Evolutionary conservation across 495 filamentous ascomycete species (phyloP).

Genomic region (Cryomyces minteri): DNA sequence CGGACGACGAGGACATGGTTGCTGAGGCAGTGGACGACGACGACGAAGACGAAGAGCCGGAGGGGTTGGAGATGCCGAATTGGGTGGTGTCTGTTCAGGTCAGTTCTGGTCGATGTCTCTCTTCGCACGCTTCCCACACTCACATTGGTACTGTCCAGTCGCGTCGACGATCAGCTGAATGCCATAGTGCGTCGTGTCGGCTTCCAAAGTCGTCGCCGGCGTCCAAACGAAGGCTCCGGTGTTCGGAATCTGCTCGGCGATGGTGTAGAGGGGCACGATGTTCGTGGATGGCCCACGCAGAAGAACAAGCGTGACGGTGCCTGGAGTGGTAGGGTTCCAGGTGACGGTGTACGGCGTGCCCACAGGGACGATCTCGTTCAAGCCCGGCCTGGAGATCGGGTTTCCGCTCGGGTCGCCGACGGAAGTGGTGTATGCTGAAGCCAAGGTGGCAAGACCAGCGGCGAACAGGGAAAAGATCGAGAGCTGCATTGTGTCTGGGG

Average conservation of each 20-base stretch:
- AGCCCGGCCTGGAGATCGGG: conserved; percentile 31
- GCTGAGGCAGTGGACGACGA: neutral
- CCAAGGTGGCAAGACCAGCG: conserved; percentile 28
- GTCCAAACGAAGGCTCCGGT: conserved; percentile 39
- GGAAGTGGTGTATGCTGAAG: conserved; percentile 34
- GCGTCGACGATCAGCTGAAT: conserved; percentile 44
- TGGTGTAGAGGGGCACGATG: conserved; percentile 31
- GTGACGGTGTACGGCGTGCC: conserved; percentile 40
- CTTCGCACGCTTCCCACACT: neutral
- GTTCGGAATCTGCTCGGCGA: conserved; percentile 39
- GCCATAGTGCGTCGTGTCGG: conserved; percentile 36
- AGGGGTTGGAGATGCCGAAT: conserved; percentile 40
- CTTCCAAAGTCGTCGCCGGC: conserved; percentile 27
- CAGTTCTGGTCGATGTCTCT: neutral
- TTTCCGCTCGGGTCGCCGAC: conserved; percentile 33
- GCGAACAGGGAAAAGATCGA: conserved; percentile 19
- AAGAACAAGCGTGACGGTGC: conserved; percentile 40
- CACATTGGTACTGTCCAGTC: conserved; percentile 43
- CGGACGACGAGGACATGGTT: neutral
- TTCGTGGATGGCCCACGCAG: conserved; percentile 41
- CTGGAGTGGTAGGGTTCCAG: conserved; percentile 33
- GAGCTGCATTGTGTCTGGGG: too few species aligned
- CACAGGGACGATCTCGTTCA: conserved; percentile 33
- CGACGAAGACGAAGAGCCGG: neutral
- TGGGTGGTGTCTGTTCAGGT: conserved; percentile 30